A percentile compares a stretch with the other conserved stretches of the same genome.
Conservation (phyloP, 305 asterid species). For the Withania somnifera region DNA sequence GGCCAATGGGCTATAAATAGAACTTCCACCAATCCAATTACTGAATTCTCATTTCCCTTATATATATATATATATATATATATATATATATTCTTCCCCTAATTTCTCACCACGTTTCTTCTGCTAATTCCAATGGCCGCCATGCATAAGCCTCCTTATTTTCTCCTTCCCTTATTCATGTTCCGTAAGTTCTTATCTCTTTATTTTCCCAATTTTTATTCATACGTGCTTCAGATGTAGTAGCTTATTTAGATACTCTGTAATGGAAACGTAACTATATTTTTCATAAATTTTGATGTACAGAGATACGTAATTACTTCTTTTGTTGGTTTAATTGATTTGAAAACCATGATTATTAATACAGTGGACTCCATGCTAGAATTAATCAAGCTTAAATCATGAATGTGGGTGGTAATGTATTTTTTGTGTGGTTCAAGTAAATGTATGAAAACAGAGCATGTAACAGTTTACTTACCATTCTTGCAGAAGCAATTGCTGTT, state of each 20-base stretch:
- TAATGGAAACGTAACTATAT: too few species aligned
- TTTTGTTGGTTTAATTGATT: too few species aligned
- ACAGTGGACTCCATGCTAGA: neutral
- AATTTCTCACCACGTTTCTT: neutral
- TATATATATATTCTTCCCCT: too few species aligned
- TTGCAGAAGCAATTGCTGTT: constrained; percentile 25
- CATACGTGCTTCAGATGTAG: neutral
- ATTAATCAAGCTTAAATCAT: neutral
- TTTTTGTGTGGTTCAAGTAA: too few species aligned
- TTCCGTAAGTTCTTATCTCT: constrained; percentile 7
- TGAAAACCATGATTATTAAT: too few species aligned
- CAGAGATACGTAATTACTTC: neutral
- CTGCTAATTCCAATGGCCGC: neutral
- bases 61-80: too few species aligned
- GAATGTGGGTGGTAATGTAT: too few species aligned
- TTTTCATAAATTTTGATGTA: too few species aligned
- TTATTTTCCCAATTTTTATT: neutral
- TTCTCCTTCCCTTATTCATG: constrained; percentile 2
- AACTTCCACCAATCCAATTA: too few species aligned
- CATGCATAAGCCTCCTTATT: neutral
- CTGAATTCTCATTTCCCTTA: too few species aligned
- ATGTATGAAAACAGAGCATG: neutral
- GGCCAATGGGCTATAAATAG: neutral
- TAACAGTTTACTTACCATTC: neutral
- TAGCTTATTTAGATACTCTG: too few species aligned